These are phyloP conservation scores for Platismatia glauca DNA, from an alignment of 495 filamentous ascomycete species.

Conservation along the genomic window DNA sequence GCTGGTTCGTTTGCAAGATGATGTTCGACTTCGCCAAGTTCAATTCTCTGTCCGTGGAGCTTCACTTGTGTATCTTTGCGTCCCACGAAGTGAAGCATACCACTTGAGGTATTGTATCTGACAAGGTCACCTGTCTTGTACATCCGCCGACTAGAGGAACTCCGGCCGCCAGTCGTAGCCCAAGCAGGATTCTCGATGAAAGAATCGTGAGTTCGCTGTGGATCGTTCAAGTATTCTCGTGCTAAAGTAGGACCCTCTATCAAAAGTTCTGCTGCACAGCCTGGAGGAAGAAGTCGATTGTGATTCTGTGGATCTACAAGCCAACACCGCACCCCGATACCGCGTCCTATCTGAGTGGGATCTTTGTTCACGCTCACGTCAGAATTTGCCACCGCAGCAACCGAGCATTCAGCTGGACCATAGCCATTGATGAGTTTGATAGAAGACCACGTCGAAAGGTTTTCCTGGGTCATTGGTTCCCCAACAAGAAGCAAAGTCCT, in stretches of 20 bases:
- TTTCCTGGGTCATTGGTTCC: constrained; percentile 38
- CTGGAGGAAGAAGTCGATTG: constrained; percentile 40
- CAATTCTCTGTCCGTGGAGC: constrained; percentile 26
- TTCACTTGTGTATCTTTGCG: constrained; percentile 31
- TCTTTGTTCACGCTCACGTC: constrained; percentile 17
- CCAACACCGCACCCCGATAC: constrained; percentile 43
- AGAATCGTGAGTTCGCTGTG: constrained; percentile 39
- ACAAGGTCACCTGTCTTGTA: constrained; percentile 31
- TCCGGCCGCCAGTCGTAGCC: constrained; percentile 18
- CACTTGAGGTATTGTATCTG: constrained; percentile 23
- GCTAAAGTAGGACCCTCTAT: constrained; percentile 43
- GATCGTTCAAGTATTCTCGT: constrained; percentile 40
- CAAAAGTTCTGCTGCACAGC: constrained; percentile 45
- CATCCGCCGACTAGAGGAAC: constrained; percentile 24
- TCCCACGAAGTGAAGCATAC: constrained; percentile 27
- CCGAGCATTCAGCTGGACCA: constrained; percentile 43
- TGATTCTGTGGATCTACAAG: constrained; percentile 45
- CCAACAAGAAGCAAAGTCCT: constrained; percentile 37
- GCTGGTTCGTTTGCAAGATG: constrained; percentile 33
- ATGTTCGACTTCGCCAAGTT: constrained; percentile 33
- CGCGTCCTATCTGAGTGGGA: constrained; percentile 39
- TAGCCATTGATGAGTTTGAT: constrained; percentile 45
- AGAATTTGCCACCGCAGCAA: constrained; percentile 30
- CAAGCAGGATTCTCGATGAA: constrained; percentile 39
- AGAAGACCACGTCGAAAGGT: constrained; percentile 47